Conservation (phyloP, 139 green algal species). For the Chlamydomonas asymmetrica region DNA sequence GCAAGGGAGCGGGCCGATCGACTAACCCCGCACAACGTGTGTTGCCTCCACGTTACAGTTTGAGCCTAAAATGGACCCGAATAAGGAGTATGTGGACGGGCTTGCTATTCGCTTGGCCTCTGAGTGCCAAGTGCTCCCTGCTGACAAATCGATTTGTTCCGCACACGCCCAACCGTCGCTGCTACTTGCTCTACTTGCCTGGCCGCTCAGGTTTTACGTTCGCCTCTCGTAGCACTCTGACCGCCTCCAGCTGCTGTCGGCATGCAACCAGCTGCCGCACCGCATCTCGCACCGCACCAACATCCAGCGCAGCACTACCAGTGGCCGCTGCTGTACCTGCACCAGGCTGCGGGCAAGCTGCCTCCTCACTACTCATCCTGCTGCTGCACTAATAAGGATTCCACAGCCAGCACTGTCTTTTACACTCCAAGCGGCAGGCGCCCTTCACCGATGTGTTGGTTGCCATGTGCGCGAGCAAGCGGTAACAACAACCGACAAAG, state of each 20-base stretch:
- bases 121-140: not conserved
- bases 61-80: not conserved
- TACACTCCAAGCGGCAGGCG: not conserved
- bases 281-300: conserved; percentile 2
- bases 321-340: not conserved
- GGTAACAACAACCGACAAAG: too few relatives aligned
- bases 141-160: not conserved
- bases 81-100: not conserved
- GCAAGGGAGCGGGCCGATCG: too few relatives aligned
- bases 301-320: not conserved
- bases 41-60: not conserved
- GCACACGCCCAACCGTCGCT: not conserved
- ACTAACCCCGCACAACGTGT: not conserved
- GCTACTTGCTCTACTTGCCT: conserved; percentile 18
- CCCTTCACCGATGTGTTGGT: not conserved
- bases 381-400: not conserved
- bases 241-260: conserved; percentile 24
- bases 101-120: not conserved
- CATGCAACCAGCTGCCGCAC: conserved; percentile 14
- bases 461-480: too few relatives aligned
- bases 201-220: conserved; percentile 37
- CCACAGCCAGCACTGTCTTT: not conserved
- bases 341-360: not conserved
- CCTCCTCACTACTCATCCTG: not conserved
- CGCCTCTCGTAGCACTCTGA: conserved; percentile 19